A percentile compares a stretch with the other conserved stretches of the same genome.
Conservation (phyloP, 257 asterid species). For the Rhazya stricta region DNA sequence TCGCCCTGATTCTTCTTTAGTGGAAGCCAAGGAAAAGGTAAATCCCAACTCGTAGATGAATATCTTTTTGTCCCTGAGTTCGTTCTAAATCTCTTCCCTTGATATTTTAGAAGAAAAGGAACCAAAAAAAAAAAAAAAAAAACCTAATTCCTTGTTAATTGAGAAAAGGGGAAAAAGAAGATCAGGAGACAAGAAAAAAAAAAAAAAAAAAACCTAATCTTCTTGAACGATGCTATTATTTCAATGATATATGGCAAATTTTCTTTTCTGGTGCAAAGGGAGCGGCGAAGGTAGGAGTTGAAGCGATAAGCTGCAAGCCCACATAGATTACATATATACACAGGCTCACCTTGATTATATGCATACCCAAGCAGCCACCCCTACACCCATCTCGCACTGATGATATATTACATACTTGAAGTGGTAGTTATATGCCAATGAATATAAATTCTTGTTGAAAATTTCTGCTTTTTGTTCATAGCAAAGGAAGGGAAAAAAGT, state of each 20-base stretch:
- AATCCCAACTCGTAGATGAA: neutral
- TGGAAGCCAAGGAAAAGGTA: constrained; percentile 10
- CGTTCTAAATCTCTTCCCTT: neutral
- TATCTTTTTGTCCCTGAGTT: neutral
- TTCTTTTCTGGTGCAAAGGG: neutral
- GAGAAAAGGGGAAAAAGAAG: no score
- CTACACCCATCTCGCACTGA: neutral
- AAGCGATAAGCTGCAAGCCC: constrained; percentile 33
- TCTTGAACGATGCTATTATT: no score
- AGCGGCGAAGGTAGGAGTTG: constrained; percentile 10
- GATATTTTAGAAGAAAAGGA: no score
- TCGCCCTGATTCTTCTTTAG: constrained; percentile 21
- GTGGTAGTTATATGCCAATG: no score
- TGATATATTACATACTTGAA: neutral
- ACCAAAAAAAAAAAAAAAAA: no score
- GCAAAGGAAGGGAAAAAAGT: no score
- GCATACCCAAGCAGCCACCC: neutral
- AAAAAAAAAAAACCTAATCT: no score
- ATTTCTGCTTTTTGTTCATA: no score
- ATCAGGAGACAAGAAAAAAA: no score
- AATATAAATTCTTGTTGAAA: no score
- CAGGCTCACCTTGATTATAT: constrained; percentile 4
- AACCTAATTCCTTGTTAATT: no score
- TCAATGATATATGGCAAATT: no score
- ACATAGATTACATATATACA: constrained; percentile 47